Evolutionary conservation across 1,284 basidiomycete species (phyloP).

Genomic region (Boletellus sp.): DNA sequence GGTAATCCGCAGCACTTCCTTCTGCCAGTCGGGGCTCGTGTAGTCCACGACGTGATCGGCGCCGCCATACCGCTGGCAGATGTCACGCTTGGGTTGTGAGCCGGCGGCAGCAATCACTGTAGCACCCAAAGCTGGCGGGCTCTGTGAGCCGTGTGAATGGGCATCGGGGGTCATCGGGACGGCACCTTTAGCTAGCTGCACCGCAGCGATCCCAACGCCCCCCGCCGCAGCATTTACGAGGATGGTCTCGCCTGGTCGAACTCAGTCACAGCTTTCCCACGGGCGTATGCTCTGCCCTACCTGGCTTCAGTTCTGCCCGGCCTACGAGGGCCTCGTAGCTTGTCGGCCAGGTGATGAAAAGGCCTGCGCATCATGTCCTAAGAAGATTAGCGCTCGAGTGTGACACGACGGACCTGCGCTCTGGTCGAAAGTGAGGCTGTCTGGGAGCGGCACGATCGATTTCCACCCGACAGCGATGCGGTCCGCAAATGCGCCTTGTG

Average conservation of each 20-base stretch:
- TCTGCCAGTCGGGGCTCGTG: slow-evolving; percentile 65
- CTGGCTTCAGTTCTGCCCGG: slow-evolving; percentile 73
- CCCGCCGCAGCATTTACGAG: slow-evolving; percentile 88
- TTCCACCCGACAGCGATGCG: slow-evolving; percentile 54
- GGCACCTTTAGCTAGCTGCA: slow-evolving; percentile 83
- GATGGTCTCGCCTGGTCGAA: slow-evolving; percentile 73
- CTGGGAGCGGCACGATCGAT: slow-evolving; percentile 55
- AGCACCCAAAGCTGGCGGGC: slow-evolving; percentile 65
- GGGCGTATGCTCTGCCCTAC: slow-evolving; percentile 33
- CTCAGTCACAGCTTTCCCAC: slow-evolving; percentile 10
- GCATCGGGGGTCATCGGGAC: background rate
- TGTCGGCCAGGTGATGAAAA: slow-evolving; percentile 86
- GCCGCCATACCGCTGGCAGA: slow-evolving; percentile 64
- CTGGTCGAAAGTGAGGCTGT: slow-evolving; percentile 62
- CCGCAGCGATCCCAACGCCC: slow-evolving; percentile 89
- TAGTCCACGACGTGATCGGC: slow-evolving; percentile 73
- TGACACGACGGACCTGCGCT: slow-evolving; percentile 44
- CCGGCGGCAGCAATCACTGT: slow-evolving; percentile 80
- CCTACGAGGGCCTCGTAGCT: slow-evolving; percentile 86
- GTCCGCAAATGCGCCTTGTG: slow-evolving; percentile 79
- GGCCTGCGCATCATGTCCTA: slow-evolving; percentile 37
- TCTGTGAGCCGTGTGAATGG: slow-evolving; percentile 4
- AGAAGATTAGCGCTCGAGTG: slow-evolving; percentile 36
- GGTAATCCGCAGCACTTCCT: slow-evolving; percentile 72
- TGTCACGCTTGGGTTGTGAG: slow-evolving; percentile 63